Base-by-base conservation (phyloP, 441 rosid species). In the Croton laevigatus region DNA sequence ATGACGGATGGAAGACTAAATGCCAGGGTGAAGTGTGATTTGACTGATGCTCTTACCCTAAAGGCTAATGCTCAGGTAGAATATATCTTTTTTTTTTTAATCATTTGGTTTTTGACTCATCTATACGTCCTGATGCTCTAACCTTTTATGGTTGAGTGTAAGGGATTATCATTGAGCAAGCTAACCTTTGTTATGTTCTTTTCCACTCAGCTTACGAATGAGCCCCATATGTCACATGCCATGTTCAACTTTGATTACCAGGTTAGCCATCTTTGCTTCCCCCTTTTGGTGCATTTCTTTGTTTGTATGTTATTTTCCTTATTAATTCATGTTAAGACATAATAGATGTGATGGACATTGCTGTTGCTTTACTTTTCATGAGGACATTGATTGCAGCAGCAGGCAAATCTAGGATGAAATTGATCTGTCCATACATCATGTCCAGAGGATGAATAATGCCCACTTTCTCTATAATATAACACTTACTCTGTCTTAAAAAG, bases 211-310 rank as follows among this genome's bases (percentile, higher is more conserved):
- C 89, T 94, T 48, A 82, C 99, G 6, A 81, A 77, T 66, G 97
- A 94, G 80, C 90, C 83, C 49, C 98, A 94, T 80, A 73, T 86
- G 89, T 94, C 99, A 8, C 97, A 92, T 32, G 98, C 85, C 74
- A 86, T 89, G 89, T 75, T 85, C 83, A 88, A 88, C 81, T 92
- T 94, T 75, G 98, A 94, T 84, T 92, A 89, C 88, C 90, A 90
- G 97, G 99, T 94, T 11, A 67, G 66, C 49, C 57, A 2, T 61
- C 34, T 60, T 60, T 64, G 37, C 27, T 19, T 61, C 5, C 11
- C 38, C 65, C 38, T 70, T 58, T 65, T 4, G 64, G 1, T 22
- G 44, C 17, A 16, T 58, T 45, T 44, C 44, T 66, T 53, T 48
- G 23, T 45, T 5, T 44, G 57, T 37, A 4, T 13, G 27, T 46